phyloP scores from a whole-genome alignment of 2,329 filamentous ascomycete genomes.

The Cadophora sp. region DNA sequence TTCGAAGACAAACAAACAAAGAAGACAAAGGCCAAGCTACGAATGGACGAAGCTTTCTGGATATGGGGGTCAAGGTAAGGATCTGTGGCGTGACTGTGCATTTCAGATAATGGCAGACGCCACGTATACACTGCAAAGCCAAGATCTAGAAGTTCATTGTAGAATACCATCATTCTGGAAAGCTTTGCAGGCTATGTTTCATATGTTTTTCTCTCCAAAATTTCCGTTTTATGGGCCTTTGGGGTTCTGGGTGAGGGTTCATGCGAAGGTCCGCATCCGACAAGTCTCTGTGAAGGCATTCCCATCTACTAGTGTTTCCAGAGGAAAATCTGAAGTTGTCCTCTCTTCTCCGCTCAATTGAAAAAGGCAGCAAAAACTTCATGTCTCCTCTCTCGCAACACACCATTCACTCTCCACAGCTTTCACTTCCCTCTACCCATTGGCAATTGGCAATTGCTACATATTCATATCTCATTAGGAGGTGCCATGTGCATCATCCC shows the following conservation, averaged over 20 bases:
- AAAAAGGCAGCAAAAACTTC: neutral
- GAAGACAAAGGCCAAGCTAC: conserved; percentile 32
- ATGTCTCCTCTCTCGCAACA: neutral
- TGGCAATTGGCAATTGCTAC: neutral
- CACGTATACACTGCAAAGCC: neutral
- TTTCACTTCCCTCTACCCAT: neutral
- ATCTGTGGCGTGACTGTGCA: conserved; percentile 5
- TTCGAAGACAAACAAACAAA: conserved; percentile 41
- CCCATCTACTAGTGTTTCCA: conserved; percentile 2
- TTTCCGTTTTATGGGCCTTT: too few species aligned
- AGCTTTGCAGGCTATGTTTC: neutral
- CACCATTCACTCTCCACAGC: neutral
- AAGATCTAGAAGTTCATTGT: neutral
- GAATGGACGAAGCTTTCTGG: neutral
- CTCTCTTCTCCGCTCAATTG: neutral
- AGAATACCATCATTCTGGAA: neutral
- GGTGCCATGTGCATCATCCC: neutral
- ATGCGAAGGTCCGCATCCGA: neutral
- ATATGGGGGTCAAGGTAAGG: neutral
- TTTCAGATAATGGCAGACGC: conserved; percentile 9
- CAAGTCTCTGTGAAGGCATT: neutral
- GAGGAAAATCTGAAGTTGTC: neutral
- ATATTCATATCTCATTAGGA: neutral
- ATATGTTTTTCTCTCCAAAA: neutral
- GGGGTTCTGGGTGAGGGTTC: neutral